These are phyloP conservation scores for Umbelopsis sp. DNA, from an alignment of 371 early-diverging fungal genomes.

Conservation along the genomic window DNA sequence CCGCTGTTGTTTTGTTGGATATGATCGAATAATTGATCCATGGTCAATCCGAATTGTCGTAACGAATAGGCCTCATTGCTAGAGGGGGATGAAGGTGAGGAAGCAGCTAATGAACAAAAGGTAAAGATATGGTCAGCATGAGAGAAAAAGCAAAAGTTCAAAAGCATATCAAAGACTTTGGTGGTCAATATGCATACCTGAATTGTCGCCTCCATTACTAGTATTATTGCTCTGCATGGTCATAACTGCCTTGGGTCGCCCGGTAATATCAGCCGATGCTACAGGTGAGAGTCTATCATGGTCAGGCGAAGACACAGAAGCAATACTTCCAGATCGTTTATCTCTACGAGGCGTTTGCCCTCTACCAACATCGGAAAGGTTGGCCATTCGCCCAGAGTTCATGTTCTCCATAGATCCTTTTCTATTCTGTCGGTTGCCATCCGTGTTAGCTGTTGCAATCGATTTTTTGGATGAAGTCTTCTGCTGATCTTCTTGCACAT, in stretches of 20 bases:
- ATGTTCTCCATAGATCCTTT: slow-evolving; percentile 11
- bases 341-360: slow-evolving; percentile 11
- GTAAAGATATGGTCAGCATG: not conserved
- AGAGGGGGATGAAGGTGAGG: not conserved
- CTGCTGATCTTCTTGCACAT: slow-evolving; percentile 19
- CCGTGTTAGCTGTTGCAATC: not conserved
- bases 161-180: no score
- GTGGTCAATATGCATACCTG: not conserved
- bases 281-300: not conserved
- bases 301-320: not conserved
- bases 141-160: no score
- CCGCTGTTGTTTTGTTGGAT: slow-evolving; percentile 22
- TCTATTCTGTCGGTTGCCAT: not conserved
- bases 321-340: not conserved
- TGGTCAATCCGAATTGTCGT: slow-evolving; percentile 40
- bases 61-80: slow-evolving; percentile 33
- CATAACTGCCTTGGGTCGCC: slow-evolving; percentile 10
- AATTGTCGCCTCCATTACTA: not conserved
- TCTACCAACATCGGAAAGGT: slow-evolving; percentile 22
- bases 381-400: slow-evolving; percentile 13
- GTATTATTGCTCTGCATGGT: not conserved
- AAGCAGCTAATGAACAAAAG: not conserved
- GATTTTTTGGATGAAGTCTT: not conserved
- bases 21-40: slow-evolving; percentile 28
- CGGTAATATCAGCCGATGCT: not conserved